Evolutionary conservation across 768 basidiomycete species (phyloP).

Genomic region (Boletus sp.): DNA sequence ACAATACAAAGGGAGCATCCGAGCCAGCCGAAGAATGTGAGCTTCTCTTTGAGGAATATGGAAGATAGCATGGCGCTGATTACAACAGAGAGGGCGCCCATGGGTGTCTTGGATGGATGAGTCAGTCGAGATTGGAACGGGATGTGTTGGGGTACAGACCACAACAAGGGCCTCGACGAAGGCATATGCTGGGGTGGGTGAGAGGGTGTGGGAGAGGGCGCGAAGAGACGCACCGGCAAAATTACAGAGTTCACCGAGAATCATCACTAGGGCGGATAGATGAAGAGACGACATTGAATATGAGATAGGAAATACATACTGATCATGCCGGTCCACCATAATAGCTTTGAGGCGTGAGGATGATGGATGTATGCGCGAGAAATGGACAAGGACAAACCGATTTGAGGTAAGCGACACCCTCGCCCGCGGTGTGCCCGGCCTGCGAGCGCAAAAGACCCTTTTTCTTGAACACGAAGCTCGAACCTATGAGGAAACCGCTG

Average conservation of each 20-base stretch:
- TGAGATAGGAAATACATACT: conserved; percentile 37
- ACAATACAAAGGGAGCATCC: conserved; percentile 91
- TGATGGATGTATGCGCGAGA: conserved; percentile 4
- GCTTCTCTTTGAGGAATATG: conserved; percentile 86
- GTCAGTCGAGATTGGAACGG: conserved; percentile 4
- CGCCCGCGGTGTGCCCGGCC: conserved; percentile 73
- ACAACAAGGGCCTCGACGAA: conserved; percentile 93
- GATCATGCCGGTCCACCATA: conserved; percentile 96
- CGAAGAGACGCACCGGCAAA: conserved; percentile 61
- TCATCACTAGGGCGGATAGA: conserved; percentile 64
- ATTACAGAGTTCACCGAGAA: conserved; percentile 84
- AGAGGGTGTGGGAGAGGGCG: background rate
- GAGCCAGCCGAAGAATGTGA: conserved; percentile 96
- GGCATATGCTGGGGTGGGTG: conserved; percentile 59
- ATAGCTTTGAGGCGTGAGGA: conserved; percentile 38
- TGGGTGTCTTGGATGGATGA: conserved; percentile 60
- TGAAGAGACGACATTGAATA: background rate
- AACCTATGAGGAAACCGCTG: conserved; percentile 88
- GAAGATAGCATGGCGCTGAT: conserved; percentile 91
- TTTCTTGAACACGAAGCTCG: conserved; percentile 97
- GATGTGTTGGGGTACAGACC: conserved; percentile 41
- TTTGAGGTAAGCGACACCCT: conserved; percentile 94
- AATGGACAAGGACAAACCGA: conserved; percentile 52
- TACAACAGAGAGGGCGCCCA: conserved; percentile 95
- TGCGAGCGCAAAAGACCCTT: conserved; percentile 81